Evolutionary conservation across 768 basidiomycete genomes (phyloP).

Genomic region (Rhodotorula babjevae): DNA sequence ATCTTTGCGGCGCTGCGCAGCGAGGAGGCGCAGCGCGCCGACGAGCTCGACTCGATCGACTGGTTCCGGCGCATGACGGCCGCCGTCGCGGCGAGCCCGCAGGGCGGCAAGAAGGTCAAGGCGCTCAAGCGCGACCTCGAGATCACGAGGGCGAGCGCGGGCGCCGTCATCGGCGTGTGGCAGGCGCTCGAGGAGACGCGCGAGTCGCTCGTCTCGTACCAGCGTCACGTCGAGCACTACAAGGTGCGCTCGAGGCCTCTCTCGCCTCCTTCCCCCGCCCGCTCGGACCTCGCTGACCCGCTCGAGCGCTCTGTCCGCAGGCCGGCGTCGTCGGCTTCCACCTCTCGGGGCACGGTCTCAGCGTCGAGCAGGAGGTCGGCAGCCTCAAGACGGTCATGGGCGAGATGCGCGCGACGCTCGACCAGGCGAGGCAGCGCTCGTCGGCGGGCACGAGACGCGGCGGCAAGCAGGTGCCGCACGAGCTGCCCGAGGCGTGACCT

Average conservation of each 20-base stretch:
- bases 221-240: slow-evolving; percentile 26
- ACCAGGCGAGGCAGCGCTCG: slow-evolving; percentile 12
- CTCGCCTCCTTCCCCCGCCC: background rate
- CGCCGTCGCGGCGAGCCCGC: background rate
- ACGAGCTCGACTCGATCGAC: slow-evolving; percentile 13
- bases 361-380: slow-evolving; percentile 38
- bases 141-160: slow-evolving; percentile 35
- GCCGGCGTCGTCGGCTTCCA: slow-evolving; percentile 43
- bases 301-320: slow-evolving; percentile 1
- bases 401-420: slow-evolving; percentile 36
- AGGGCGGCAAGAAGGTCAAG: slow-evolving; percentile 26
- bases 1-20: slow-evolving; percentile 29
- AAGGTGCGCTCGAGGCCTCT: slow-evolving; percentile 21
- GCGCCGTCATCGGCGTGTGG: slow-evolving; percentile 29
- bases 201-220: slow-evolving; percentile 30
- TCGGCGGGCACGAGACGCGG: background rate
- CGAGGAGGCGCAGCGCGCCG: slow-evolving; percentile 7
- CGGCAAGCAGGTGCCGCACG: background rate
- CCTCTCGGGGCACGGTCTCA: slow-evolving; percentile 33
- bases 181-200: slow-evolving; percentile 40
- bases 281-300: background rate
- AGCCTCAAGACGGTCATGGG: slow-evolving; percentile 34
- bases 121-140: slow-evolving; percentile 39
- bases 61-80: slow-evolving; percentile 11
- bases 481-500: background rate